A percentile compares a stretch with the other conserved stretches of the same genome.
These are phyloP conservation scores for Tieghemostelium lacteum DNA, from an alignment of 78 protist species.

Conservation along the genomic window DNA sequence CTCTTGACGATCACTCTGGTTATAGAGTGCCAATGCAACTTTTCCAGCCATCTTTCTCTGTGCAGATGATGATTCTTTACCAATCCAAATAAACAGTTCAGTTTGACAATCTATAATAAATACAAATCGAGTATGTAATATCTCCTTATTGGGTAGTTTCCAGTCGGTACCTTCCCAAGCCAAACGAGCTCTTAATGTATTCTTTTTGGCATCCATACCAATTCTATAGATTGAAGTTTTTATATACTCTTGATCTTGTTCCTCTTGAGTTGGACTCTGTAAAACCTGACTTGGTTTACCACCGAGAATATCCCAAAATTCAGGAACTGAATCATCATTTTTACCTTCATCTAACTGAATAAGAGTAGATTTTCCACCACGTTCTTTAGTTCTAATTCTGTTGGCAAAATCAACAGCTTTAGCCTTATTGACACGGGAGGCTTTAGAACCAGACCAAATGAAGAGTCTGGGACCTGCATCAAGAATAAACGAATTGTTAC, in stretches of 20 bases:
- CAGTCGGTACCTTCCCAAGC: conserved; percentile 79
- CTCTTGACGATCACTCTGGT: conserved; percentile 22
- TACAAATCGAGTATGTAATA: conserved; percentile 59
- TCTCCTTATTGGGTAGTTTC: conserved; percentile 62
- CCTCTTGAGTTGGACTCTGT: conserved; percentile 56
- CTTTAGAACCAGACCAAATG: conserved; percentile 76
- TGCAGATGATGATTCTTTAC: conserved; percentile 65
- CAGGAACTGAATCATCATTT: conserved; percentile 19
- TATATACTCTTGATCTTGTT: conserved; percentile 48
- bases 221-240: conserved; percentile 59
- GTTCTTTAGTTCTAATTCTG: conserved; percentile 76
- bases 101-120: conserved; percentile 71
- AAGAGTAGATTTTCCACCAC: conserved; percentile 68
- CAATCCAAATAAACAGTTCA: conserved; percentile 81
- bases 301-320: conserved; percentile 71
- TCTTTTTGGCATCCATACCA: conserved; percentile 66
- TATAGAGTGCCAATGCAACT: conserved; percentile 46
- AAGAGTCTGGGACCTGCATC: conserved; percentile 79
- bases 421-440: conserved; percentile 68
- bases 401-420: conserved; percentile 80
- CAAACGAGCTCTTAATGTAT: conserved; percentile 38
- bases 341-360: conserved; percentile 58
- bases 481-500: conserved; percentile 58
- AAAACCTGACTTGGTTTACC: neutral
- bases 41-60: conserved; percentile 77